Evolutionary conservation across 768 basidiomycete species (phyloP), one percentile per base, ranked within the genome.

Genomic region (Lyophyllum decastes): DNA sequence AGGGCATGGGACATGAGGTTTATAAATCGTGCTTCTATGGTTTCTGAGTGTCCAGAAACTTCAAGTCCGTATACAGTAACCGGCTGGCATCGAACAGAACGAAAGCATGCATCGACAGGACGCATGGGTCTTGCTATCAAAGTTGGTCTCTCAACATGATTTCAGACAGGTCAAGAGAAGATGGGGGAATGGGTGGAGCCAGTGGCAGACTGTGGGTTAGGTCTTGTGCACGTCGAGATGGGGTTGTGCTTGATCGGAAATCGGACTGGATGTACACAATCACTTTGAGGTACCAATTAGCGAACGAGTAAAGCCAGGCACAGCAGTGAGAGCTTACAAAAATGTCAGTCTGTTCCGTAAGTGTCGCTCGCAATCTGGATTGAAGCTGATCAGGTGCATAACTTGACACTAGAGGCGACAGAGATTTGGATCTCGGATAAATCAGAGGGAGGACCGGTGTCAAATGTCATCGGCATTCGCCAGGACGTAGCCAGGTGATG

Each of bases 1-100:
- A 11, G 16, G 10, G n/a, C n/a, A 21, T 30, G 55, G 12, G 46
- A 30, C 21, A 6, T 22, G 33, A 49, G 55, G 40, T 33, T 56
- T 56, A 55, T 49, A 49, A 27, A 19, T 19, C 25, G 38, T 49
- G 34, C 48, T 49, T 56, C 48, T 56, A 25, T 19, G 48, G 38
- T 40, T 33, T 14, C 41, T 40, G 40, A 33, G 49, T 12, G 40
- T 30, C 22, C 35, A 44, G 47, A 33, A 49, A 4, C 48, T 30
- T 22, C 17, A 19, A 49, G 26, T 4, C 49, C 9, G 12, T 45
- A 38, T 22, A 41, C 26, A 50, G 26, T 17, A 16, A 34, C 12
- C 2, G 27, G 1, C n/a, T 49, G 48, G 26, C 48, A 49, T 33
- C 27, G 26, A 33, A n/a, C 16, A 49, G 27, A 2, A 30, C n/a